Evolutionary conservation across 345 rosid species (phyloP).

Genomic region (Citrus hindsii): DNA sequence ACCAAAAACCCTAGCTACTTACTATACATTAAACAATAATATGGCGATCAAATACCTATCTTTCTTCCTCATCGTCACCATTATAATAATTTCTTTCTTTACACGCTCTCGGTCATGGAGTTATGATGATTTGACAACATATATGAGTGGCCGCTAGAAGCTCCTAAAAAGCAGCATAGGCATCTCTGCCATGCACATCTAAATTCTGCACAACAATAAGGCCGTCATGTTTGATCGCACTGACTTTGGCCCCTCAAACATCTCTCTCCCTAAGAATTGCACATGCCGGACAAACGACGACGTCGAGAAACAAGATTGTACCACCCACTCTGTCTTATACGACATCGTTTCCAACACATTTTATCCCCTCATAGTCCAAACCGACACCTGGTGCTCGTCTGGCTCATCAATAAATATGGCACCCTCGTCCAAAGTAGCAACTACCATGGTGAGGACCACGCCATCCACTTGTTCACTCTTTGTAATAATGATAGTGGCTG

Average conservation of each 20-base stretch:
- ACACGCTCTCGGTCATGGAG: not conserved
- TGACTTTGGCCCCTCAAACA: slow-evolving; percentile 61
- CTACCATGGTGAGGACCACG: slow-evolving; percentile 46
- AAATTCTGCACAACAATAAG: slow-evolving; percentile 50
- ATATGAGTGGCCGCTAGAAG: slow-evolving; percentile 37
- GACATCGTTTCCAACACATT: slow-evolving; percentile 50
- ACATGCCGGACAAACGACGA: slow-evolving; percentile 40
- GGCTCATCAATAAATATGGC: slow-evolving; percentile 51
- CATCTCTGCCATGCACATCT: slow-evolving; percentile 88
- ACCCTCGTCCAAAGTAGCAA: slow-evolving; percentile 70
- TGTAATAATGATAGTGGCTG: slow-evolving; percentile 32
- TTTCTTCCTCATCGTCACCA: not conserved
- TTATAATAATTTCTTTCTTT: not conserved
- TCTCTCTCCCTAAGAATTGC: slow-evolving; percentile 42
- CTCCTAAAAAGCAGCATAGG: slow-evolving; percentile 52
- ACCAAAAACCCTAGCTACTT: not conserved
- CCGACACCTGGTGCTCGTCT: slow-evolving; percentile 78
- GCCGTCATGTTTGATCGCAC: slow-evolving; percentile 77
- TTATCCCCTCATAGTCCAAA: slow-evolving; percentile 50
- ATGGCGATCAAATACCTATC: not conserved
- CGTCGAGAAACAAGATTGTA: slow-evolving; percentile 47
- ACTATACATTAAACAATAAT: not conserved
- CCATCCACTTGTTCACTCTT: slow-evolving; percentile 43
- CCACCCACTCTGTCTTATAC: slow-evolving; percentile 66
- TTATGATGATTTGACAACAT: not conserved